Base-by-base conservation (phyloP, 306 rosid genomes). In the Vigna trinervia region DNA sequence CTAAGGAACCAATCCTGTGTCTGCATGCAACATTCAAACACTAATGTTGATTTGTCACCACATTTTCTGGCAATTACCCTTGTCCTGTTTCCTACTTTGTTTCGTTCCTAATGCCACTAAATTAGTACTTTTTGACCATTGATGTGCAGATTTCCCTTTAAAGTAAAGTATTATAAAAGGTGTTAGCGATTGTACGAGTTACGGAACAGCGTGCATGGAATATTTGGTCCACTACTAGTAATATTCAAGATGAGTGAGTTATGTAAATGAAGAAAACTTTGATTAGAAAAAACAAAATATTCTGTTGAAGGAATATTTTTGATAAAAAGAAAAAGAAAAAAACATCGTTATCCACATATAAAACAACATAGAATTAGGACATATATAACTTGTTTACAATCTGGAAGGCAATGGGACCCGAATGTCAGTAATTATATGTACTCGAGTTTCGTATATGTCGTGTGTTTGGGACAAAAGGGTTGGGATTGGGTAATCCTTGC, bases 1-100 rank as follows among this genome's bases (percentile, higher is more conserved):
- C 17, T 46, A 26, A 73, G 78, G 69, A 73, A 73, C 69, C 58
- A 73, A 58, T 59, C 69, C 46, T 4, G 68, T 13, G 43, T 3
- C n/a, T 12, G 78, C 67, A 45, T 57, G 77, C 32, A 54, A 36
- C 52, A 12, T 53, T 23, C 12, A 52, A 13, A 58, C 34, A 43
- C 19, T 41, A 26, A 26, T 11, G 65, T 12, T 71, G 22, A 71
- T 73, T 56, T 56, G 54, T 62, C 26, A 72, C 77, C 23, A 41
- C 67, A 9, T 56, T 41, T 57, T 73, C n/a, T 73, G 22, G 54
- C 66, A 7, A 22, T 15, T 23, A 57, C 32, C 76, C n/a, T 41
- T 58, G 46, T 58, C 69, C 8, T 14, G 45, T 41, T 58, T 43
- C 45, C 77, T 54, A 20, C 23, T 72, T 39, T 54, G 53, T 56